phyloP scores from a whole-genome alignment of 2,329 filamentous ascomycete genomes.

The Aspergillus pseudoterreus region DNA sequence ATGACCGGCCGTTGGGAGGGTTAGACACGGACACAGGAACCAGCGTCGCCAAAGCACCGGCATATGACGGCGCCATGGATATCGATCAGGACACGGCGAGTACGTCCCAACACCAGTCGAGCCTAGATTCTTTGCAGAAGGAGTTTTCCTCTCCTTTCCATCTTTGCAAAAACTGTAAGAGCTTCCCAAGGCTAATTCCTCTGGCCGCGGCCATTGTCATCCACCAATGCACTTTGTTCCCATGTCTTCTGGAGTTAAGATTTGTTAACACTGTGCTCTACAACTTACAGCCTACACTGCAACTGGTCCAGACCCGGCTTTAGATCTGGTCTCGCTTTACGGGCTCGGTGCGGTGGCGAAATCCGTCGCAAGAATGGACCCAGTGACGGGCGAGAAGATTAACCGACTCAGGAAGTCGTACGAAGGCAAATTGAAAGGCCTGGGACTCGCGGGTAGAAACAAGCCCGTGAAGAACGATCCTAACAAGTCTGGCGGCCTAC shows the following conservation, averaged over 20 bases:
- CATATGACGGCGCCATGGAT: conserved; percentile 37
- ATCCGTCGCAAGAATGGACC: conserved; percentile 58
- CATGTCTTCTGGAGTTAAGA: conserved; percentile 27
- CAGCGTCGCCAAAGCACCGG: conserved; percentile 17
- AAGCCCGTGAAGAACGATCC: conserved; percentile 45
- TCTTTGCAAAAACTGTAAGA: conserved; percentile 50
- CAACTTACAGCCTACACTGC: conserved; percentile 42
- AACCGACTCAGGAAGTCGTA: conserved; percentile 59
- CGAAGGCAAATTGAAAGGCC: conserved; percentile 48
- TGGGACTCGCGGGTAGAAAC: conserved; percentile 47
- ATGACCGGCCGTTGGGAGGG: conserved; percentile 27
- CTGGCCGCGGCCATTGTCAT: conserved; percentile 24
- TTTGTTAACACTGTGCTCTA: conserved; percentile 41
- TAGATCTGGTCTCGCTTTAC: conserved; percentile 60
- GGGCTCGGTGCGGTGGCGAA: conserved; percentile 53
- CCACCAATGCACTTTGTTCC: conserved; percentile 23
- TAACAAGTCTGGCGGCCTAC: conserved; percentile 35
- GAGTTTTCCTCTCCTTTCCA: conserved; percentile 47
- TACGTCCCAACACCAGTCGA: conserved; percentile 24
- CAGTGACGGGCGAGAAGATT: conserved; percentile 61
- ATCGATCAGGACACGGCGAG: conserved; percentile 29
- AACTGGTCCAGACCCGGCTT: conserved; percentile 54
- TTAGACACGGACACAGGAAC: conserved; percentile 14
- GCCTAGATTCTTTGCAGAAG: conserved; percentile 42
- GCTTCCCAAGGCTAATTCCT: conserved; percentile 39